A percentile compares a stretch with the other conserved stretches of the same genome.
These are phyloP conservation scores for Williopsis jadinii DNA, from an alignment of 1,139 yeast species.

Conservation along the genomic window DNA sequence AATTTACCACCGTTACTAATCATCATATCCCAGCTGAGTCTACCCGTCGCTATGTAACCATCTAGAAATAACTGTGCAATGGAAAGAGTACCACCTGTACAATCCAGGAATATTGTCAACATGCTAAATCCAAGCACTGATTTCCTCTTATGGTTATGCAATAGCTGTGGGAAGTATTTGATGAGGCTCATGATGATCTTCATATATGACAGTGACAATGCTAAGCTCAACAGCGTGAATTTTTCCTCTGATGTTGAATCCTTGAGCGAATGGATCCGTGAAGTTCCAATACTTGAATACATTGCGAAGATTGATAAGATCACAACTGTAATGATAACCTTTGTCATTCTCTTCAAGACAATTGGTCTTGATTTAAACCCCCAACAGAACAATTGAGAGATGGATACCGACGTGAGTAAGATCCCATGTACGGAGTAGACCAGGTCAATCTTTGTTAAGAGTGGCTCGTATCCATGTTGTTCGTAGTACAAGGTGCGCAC, in stretches of 20 bases:
- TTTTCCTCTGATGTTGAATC: not conserved
- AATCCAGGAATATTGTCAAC: constrained; percentile 41
- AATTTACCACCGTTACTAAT: constrained; percentile 28
- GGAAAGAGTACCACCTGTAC: constrained; percentile 47
- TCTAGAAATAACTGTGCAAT: constrained; percentile 36
- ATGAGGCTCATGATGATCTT: constrained; percentile 49
- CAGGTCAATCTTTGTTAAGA: constrained; percentile 34
- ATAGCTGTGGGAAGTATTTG: constrained; percentile 57
- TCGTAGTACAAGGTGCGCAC: constrained; percentile 25
- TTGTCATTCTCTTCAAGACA: constrained; percentile 11
- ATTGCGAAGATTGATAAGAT: constrained; percentile 1
- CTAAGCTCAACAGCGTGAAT: constrained; percentile 28
- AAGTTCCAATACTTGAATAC: constrained; percentile 11
- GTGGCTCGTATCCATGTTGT: constrained; percentile 28
- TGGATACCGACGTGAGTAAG: constrained; percentile 28
- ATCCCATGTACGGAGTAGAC: constrained; percentile 39
- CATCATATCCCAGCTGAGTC: constrained; percentile 11
- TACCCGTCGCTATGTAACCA: constrained; percentile 18
- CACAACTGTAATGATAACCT: constrained; percentile 10
- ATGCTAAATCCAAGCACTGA: constrained; percentile 56
- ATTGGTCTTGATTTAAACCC: constrained; percentile 19
- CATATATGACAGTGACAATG: constrained; percentile 38
- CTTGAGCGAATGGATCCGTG: constrained; percentile 2
- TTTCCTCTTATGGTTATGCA: constrained; percentile 43
- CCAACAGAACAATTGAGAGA: constrained; percentile 29